These are phyloP conservation scores for Erodium texanum DNA, from an alignment of 441 rosid genomes.

Conservation along the genomic window DNA sequence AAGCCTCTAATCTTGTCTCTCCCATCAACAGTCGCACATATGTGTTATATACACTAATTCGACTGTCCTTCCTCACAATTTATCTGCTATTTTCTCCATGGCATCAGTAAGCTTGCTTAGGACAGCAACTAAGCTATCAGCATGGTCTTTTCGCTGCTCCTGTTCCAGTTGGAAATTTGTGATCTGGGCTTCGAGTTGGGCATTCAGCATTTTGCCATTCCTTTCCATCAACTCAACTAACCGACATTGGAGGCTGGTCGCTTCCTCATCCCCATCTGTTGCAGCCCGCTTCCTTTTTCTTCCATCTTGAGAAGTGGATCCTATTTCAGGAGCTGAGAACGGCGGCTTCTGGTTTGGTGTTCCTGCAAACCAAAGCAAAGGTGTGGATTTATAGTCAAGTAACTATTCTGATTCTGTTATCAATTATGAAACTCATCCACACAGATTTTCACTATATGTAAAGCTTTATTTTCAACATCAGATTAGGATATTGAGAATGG, in stretches of 20 bases:
- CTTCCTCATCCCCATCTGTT: conserved; percentile 31
- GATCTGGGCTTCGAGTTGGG: conserved; percentile 5
- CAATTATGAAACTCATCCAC: not conserved
- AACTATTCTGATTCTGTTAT: not conserved
- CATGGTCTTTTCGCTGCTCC: conserved; percentile 8
- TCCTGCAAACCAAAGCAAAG: conserved; percentile 17
- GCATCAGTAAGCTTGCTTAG: conserved; percentile 4
- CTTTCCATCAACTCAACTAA: not conserved
- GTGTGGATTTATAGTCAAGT: not conserved
- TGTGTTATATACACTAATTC: conserved; percentile 26
- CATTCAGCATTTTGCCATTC: conserved; percentile 6
- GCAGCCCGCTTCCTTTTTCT: conserved; percentile 54
- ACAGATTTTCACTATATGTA: not conserved
- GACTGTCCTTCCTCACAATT: conserved; percentile 36
- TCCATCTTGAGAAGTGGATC: conserved; percentile 51
- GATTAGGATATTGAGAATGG: not conserved
- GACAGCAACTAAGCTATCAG: conserved; percentile 6
- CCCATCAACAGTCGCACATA: not conserved
- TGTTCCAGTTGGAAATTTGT: not conserved
- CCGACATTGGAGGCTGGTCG: not conserved
- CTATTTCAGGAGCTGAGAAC: conserved; percentile 17
- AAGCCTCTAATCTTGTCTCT: conserved; percentile 11
- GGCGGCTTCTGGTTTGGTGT: conserved; percentile 7
- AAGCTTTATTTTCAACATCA: not conserved
- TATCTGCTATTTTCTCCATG: conserved; percentile 29